These are phyloP conservation scores for Epichloe uncinata DNA, from an alignment of 2,329 filamentous ascomycete species.

Conservation along the genomic window DNA sequence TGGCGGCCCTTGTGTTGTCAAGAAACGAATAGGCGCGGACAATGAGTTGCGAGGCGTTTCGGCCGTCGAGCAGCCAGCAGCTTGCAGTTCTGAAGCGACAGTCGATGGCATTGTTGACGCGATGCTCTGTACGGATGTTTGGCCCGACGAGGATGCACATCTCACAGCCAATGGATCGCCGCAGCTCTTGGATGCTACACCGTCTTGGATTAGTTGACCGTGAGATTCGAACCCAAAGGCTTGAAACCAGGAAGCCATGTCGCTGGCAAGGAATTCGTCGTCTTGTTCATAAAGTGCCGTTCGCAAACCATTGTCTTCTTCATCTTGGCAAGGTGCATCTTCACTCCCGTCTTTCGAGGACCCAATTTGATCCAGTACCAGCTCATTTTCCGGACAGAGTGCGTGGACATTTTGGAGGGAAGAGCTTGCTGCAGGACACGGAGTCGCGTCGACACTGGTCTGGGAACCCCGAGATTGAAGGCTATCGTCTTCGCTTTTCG, in stretches of 20 bases:
- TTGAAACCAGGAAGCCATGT: slow-evolving; percentile 38
- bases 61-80: slow-evolving; percentile 11
- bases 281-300: slow-evolving; percentile 26
- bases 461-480: not conserved
- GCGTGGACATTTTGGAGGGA: not conserved
- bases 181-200: not conserved
- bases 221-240: slow-evolving; percentile 32
- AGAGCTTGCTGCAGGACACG: not conserved
- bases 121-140: slow-evolving; percentile 8
- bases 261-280: slow-evolving; percentile 24
- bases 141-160: slow-evolving; percentile 8
- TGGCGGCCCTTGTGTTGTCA: slow-evolving; percentile 15
- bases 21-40: slow-evolving; percentile 20
- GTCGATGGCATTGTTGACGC: slow-evolving; percentile 16
- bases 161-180: not conserved
- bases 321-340: not conserved
- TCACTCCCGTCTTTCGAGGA: not conserved
- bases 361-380: not conserved
- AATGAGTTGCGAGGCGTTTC: not conserved
- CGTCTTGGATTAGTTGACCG: slow-evolving; percentile 24
- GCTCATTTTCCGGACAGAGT: not conserved
- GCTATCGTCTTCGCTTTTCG: not conserved
- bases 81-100: slow-evolving; percentile 20
- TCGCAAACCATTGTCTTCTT: not conserved
- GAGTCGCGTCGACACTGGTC: not conserved